Conservation (phyloP, 1,284 basidiomycete species). For the Ceraceosorus bombacis region DNA sequence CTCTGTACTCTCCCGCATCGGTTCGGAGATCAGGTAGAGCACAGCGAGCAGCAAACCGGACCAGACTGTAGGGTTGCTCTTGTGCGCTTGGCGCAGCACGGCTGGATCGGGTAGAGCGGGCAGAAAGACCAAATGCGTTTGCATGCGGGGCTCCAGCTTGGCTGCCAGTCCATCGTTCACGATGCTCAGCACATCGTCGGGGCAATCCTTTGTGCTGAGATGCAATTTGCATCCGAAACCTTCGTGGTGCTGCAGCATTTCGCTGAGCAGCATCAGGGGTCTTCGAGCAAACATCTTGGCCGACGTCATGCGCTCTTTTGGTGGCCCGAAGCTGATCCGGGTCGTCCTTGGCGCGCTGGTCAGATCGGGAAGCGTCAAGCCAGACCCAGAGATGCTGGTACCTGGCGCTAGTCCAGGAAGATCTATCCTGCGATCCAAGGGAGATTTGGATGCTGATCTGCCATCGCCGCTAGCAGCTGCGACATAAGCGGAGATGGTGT, state of each 20-base stretch:
- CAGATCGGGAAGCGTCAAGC: too few relatives aligned
- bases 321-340: too few relatives aligned
- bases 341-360: too few relatives aligned
- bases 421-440: too few relatives aligned
- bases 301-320: too few relatives aligned
- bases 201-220: background rate
- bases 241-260: background rate
- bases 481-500: too few relatives aligned
- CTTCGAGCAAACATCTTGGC: background rate
- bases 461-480: too few relatives aligned
- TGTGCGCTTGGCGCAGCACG: background rate
- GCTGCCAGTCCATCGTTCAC: background rate
- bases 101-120: background rate
- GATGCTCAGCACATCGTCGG: background rate
- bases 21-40: background rate
- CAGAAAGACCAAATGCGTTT: background rate
- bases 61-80: background rate
- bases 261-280: background rate
- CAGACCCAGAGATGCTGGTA: too few relatives aligned
- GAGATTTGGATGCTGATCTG: too few relatives aligned
- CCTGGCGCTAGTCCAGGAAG: too few relatives aligned
- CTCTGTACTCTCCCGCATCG: background rate
- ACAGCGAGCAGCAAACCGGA: background rate
- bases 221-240: background rate
- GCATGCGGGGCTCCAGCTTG: background rate